Conservation (phyloP, 805 yeast genomes). For the Cyberlindnera amylophila region DNA sequence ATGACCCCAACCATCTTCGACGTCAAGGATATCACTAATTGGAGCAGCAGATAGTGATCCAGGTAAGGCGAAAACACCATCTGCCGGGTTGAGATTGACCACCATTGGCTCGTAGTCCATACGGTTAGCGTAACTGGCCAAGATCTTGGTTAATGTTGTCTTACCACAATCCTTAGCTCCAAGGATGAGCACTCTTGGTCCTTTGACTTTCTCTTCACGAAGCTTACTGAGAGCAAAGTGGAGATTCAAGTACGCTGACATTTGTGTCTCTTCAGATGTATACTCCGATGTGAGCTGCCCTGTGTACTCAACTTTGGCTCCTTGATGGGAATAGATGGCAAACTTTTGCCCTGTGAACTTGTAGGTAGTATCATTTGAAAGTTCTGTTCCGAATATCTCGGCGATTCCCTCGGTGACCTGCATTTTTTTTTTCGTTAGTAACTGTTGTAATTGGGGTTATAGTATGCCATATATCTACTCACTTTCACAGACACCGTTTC, state of each 20-base stretch:
- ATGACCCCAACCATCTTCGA: slow-evolving; percentile 77
- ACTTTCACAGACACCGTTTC: slow-evolving; percentile 45
- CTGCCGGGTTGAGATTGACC: slow-evolving; percentile 75
- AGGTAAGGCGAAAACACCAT: slow-evolving; percentile 70
- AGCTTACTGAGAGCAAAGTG: slow-evolving; percentile 71
- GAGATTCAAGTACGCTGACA: slow-evolving; percentile 59
- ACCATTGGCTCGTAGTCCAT: slow-evolving; percentile 64
- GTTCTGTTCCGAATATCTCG: slow-evolving; percentile 91
- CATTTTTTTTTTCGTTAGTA: slow-evolving; percentile 2
- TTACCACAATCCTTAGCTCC: slow-evolving; percentile 80
- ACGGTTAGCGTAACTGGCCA: slow-evolving; percentile 74
- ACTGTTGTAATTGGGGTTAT: neutral
- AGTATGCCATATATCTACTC: slow-evolving; percentile 26
- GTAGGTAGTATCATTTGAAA: slow-evolving; percentile 67
- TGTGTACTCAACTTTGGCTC: slow-evolving; percentile 47
- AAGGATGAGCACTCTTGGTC: slow-evolving; percentile 55
- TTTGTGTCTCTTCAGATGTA: slow-evolving; percentile 65
- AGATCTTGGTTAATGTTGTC: slow-evolving; percentile 63
- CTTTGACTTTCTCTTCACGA: slow-evolving; percentile 32
- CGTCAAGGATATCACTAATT: slow-evolving; percentile 73
- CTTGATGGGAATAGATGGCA: slow-evolving; percentile 59
- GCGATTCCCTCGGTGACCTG: slow-evolving; percentile 62
- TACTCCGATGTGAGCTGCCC: slow-evolving; percentile 52
- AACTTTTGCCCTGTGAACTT: slow-evolving; percentile 51
- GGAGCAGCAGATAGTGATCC: slow-evolving; percentile 85